phyloP scores from a whole-genome alignment of 1,284 basidiomycete species.

The Fomes fomentarius region DNA sequence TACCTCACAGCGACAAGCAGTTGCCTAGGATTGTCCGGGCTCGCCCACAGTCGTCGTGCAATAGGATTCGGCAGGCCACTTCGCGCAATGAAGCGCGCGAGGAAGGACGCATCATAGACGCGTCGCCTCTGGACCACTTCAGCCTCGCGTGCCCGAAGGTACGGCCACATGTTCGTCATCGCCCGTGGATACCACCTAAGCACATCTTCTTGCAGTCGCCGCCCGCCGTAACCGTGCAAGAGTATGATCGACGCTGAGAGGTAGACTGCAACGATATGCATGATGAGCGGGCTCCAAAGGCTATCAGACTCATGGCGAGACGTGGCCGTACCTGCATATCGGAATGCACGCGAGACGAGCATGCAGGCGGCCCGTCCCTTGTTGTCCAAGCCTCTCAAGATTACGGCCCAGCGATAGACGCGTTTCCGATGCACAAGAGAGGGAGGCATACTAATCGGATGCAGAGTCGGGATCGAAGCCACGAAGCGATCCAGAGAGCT shows the following conservation, averaged over 20 bases:
- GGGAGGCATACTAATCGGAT: slow-evolving; percentile 56
- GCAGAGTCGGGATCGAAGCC: slow-evolving; percentile 32
- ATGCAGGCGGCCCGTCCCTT: slow-evolving; percentile 46
- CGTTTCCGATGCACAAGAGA: slow-evolving; percentile 57
- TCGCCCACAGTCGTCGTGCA: slow-evolving; percentile 55
- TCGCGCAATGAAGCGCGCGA: slow-evolving; percentile 39
- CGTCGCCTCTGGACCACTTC: slow-evolving; percentile 43
- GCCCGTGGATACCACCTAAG: slow-evolving; percentile 42
- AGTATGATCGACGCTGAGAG: slow-evolving; percentile 59
- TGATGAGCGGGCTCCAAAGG: neutral
- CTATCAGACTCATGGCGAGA: neutral
- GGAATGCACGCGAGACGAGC: slow-evolving; percentile 59
- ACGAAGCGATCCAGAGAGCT: slow-evolving; percentile 35
- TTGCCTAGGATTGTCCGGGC: slow-evolving; percentile 61
- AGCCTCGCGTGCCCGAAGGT: slow-evolving; percentile 51
- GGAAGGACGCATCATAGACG: slow-evolving; percentile 51
- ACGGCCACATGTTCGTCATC: slow-evolving; percentile 72
- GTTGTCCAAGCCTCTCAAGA: slow-evolving; percentile 51
- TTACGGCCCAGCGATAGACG: slow-evolving; percentile 54
- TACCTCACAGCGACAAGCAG: slow-evolving; percentile 59
- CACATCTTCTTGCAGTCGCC: slow-evolving; percentile 43
- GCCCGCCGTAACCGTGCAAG: slow-evolving; percentile 47
- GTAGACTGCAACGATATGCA: slow-evolving; percentile 47
- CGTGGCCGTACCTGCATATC: slow-evolving; percentile 60
- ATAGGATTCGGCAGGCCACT: slow-evolving; percentile 37